phyloP scores from a whole-genome alignment of 139 green algal species.

The Diplosphaera chodatii region DNA sequence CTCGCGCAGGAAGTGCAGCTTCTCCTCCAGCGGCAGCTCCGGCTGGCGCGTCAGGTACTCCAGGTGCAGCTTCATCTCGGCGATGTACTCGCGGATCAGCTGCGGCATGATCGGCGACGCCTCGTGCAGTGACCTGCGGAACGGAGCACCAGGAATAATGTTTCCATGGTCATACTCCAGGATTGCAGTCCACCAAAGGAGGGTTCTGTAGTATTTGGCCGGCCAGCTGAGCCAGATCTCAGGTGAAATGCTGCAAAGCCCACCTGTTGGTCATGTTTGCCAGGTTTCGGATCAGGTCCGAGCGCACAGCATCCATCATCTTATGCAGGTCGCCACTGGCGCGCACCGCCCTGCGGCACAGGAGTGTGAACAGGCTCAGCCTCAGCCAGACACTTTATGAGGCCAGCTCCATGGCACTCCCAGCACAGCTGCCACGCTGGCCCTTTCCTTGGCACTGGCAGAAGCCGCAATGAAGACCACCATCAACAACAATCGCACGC shows the following conservation, averaged over 20 bases:
- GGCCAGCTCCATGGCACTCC: no score
- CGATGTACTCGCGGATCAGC: slow-evolving; percentile 89
- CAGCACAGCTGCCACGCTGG: no score
- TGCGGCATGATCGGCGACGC: slow-evolving; percentile 64
- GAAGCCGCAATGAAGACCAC: no score
- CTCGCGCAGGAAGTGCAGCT: slow-evolving; percentile 86
- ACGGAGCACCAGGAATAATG: no score
- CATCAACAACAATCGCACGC: no score
- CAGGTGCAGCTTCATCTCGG: slow-evolving; percentile 79
- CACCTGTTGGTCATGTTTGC: slow-evolving; percentile 84
- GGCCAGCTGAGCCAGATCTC: no score
- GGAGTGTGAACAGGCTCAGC: neutral
- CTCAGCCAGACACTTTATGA: no score
- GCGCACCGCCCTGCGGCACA: slow-evolving; percentile 24
- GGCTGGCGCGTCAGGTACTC: slow-evolving; percentile 21
- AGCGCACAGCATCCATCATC: slow-evolving; percentile 81
- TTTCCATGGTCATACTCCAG: no score
- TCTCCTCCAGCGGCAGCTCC: slow-evolving; percentile 67
- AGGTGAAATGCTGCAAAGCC: no score
- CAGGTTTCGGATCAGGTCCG: slow-evolving; percentile 93
- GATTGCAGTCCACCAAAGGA: no score
- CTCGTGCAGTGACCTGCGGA: slow-evolving; percentile 66
- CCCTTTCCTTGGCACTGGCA: no score
- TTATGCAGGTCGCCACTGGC: slow-evolving; percentile 55
- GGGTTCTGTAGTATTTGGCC: no score